phyloP scores from a whole-genome alignment of 2,329 filamentous ascomycete species.

The Exophiala mesophila region DNA sequence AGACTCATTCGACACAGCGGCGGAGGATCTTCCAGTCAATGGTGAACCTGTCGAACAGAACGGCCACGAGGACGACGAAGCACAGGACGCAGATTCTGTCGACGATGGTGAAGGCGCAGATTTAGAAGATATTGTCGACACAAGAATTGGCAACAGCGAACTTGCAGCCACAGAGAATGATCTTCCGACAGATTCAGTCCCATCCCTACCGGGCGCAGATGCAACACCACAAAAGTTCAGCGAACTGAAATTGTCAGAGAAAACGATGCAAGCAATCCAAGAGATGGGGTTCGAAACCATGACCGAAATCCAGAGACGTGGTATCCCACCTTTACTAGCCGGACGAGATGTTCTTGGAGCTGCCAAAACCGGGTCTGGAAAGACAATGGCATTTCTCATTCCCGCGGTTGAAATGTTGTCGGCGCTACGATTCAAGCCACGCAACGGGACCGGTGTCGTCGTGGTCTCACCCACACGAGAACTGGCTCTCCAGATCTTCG shows the following conservation, averaged over 20 bases:
- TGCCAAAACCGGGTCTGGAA: constrained; percentile 93
- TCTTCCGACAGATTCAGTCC: constrained; percentile 47
- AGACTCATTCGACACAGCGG: constrained; percentile 38
- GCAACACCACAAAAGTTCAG: constrained; percentile 65
- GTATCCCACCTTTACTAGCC: constrained; percentile 81
- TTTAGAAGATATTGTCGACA: constrained; percentile 31
- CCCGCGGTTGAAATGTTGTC: constrained; percentile 91
- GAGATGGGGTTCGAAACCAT: constrained; percentile 93
- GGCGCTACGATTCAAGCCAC: constrained; percentile 85
- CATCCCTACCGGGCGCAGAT: constrained; percentile 56
- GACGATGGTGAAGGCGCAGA: constrained; percentile 27
- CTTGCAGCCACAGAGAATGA: constrained; percentile 33
- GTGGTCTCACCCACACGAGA: constrained; percentile 91
- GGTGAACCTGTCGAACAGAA: constrained; percentile 32
- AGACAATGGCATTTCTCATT: constrained; percentile 91
- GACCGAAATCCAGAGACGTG: constrained; percentile 88
- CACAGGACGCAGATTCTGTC: constrained; percentile 26
- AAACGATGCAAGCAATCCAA: constrained; percentile 79
- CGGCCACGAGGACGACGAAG: constrained; percentile 29
- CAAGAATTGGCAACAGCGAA: constrained; percentile 17
- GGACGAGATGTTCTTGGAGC: constrained; percentile 91
- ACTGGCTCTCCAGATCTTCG: constrained; percentile 91
- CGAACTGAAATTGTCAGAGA: constrained; percentile 79
- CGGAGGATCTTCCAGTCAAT: constrained; percentile 33
- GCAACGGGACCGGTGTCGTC: constrained; percentile 88